Base-by-base conservation (phyloP, 306 rosid genomes). In the Sesbania bispinosa region DNA sequence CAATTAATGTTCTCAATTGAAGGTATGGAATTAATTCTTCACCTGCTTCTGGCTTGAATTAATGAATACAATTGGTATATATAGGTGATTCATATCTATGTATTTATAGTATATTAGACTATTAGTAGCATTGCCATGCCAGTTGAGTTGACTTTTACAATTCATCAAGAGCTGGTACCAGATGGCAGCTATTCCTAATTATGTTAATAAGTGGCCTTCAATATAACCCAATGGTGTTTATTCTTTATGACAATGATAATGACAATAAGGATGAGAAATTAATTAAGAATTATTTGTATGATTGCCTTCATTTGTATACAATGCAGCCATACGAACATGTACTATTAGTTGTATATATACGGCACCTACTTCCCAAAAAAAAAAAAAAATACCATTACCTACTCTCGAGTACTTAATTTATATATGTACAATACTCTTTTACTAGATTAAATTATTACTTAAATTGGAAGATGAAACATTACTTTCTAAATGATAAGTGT, bases 121-220 rank as follows among this genome's bases (percentile, higher is more conserved):
- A n/a, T n/a, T 42, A 61, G n/a, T 23, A 4, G 20, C 32, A 62
- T 60, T 48, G 59, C 10, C 23, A n/a, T n/a, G n/a, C n/a, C n/a
- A n/a, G n/a, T n/a, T n/a, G n/a, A n/a, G 62, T 73, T 77, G 81
- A 69, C 79, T 78, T 71, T 33, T 54, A 8, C 8, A 10, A 35
- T 35, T 35, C 2, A 27, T 27, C 8, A 35, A 8, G 10, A 35
- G 10, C 39, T 35, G 39, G 10, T 35, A 8, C 39, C 11, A 35
- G 39, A 35, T 35, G 10, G 8, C 15, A 41, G 5, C 46, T 41
- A n/a, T n/a, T n/a, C n/a, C n/a, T n/a, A n/a, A n/a, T n/a, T n/a
- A n/a, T n/a, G n/a, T n/a, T n/a, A n/a, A n/a, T n/a, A n/a, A n/a
- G n/a, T n/a, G n/a, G n/a, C n/a, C n/a, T n/a, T n/a, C n/a, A n/a